Base-by-base conservation (phyloP, 192 early-diverging fungal genomes). In the Hyaloraphidium curvatum region DNA sequence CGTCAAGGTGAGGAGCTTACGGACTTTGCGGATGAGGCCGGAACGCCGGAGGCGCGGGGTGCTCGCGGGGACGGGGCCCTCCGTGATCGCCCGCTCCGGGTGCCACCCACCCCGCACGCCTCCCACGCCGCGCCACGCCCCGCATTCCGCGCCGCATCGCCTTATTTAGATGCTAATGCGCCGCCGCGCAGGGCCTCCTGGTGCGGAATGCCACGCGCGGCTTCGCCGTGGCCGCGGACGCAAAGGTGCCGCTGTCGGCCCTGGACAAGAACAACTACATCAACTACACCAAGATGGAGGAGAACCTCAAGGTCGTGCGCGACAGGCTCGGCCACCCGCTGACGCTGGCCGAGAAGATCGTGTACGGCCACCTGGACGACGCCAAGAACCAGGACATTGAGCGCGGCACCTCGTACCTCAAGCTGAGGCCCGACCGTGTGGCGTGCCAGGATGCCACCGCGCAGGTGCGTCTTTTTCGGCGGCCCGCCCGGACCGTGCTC, bases 371-470 rank as follows among this genome's bases (percentile, higher is more conserved):
- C 73, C 79, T 94, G 68, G 90, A 91, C 75, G 81, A 97, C 67
- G 80, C 93, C 54, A 77, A 77, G 48, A 80, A 86, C 72, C 90
- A 94, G 76, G 90, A 90, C 53, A 94, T 97, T 63, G 73, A 73
- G 55, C 86, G 90, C 63, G 93, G 90, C 28, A 62, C 75, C 58
- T 87, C 84, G 27, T 97, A 97, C 70, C 78, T 97, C 55, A 89
- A 84, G 72, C 79, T 97, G 57, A 85, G 89, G 51, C 93, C 93
- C 37, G 93, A 97, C 73, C 90, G 93, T 62, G 93, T 97, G 71
- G 93, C 91, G 41, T 94, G 87, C 70, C 93, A 97, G 72, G 93
- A 94, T 65, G 90, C 93, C 53, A 97, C 92, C 57, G 92, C 92
- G 53, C 90, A 94, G 63, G 53, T 63, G 16, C 27, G 33, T 30